Conservation (phyloP, 768 basidiomycete genomes). For the Suillus plorans region DNA sequence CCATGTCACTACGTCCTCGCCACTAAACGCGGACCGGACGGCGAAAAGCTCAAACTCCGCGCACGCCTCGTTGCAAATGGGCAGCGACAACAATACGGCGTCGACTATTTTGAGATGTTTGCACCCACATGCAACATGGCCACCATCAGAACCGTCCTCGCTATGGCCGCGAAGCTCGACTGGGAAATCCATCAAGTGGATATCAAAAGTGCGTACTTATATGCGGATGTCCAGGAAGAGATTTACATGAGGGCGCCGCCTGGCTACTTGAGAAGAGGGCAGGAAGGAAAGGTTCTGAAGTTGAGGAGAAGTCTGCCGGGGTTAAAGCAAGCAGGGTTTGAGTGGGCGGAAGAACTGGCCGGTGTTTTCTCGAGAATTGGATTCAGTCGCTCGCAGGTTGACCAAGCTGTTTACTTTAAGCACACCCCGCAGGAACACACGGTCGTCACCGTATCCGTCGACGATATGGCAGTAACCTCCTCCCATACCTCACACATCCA, state of each 20-base stretch:
- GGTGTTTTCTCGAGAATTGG: neutral
- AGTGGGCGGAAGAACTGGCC: constrained; percentile 28
- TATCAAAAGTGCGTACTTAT: no score
- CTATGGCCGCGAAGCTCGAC: no score
- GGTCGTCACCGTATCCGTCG: no score
- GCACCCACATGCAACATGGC: neutral
- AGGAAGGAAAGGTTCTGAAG: constrained; percentile 31
- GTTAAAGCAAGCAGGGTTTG: constrained; percentile 32
- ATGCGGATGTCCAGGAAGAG: constrained; percentile 18
- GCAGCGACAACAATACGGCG: neutral
- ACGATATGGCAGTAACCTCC: no score
- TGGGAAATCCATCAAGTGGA: no score
- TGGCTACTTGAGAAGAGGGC: constrained; percentile 15
- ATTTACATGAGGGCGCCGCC: constrained; percentile 39
- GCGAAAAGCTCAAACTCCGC: neutral
- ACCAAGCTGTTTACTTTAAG: neutral
- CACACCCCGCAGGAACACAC: neutral
- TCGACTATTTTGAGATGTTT: constrained; percentile 24
- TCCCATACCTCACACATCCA: no score
- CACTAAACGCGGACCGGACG: neutral
- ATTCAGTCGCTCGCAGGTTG: neutral
- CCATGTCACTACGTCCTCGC: neutral
- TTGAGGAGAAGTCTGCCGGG: neutral
- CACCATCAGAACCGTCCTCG: neutral
- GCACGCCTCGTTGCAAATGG: neutral